Conservation (phyloP, 805 yeast species). For the Candida andamanensis region DNA sequence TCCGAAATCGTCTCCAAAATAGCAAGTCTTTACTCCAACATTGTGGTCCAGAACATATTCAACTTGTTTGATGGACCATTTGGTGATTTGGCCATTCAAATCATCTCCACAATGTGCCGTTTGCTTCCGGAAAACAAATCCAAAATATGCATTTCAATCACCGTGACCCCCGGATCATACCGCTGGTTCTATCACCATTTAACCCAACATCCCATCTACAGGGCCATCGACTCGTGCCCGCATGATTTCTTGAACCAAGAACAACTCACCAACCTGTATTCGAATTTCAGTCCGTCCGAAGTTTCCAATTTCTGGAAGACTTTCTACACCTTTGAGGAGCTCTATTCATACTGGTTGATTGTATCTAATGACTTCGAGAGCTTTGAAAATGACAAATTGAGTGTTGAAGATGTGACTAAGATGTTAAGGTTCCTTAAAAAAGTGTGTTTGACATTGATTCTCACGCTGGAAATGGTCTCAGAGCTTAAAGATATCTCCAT, state of each 20-base stretch:
- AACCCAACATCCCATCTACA: constrained; percentile 14
- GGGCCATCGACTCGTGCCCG: constrained; percentile 5
- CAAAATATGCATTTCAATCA: constrained; percentile 35
- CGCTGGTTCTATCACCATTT: constrained; percentile 26
- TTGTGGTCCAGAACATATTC: constrained; percentile 18
- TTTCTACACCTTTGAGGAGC: constrained; percentile 50
- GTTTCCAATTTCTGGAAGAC: constrained; percentile 25
- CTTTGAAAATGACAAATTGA: constrained; percentile 38
- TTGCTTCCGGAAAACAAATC: constrained; percentile 34
- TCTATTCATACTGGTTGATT: constrained; percentile 61
- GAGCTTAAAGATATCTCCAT: constrained; percentile 34
- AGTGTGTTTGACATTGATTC: constrained; percentile 46
- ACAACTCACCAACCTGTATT: constrained; percentile 9
- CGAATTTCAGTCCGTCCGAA: neutral
- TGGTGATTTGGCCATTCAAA: constrained; percentile 12
- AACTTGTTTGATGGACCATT: constrained; percentile 9
- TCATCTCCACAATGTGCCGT: constrained; percentile 26
- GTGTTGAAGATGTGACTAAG: constrained; percentile 29
- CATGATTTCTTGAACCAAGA: constrained; percentile 12
- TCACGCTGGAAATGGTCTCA: constrained; percentile 21
- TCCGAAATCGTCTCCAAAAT: constrained; percentile 6
- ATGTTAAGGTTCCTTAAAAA: constrained; percentile 47
- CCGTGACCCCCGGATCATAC: constrained; percentile 37
- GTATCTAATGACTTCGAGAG: constrained; percentile 65
- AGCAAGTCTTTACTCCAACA: constrained; percentile 16